Base-by-base conservation (phyloP, 352 stramenopile genomes). In the Peronospora farinosa region DNA sequence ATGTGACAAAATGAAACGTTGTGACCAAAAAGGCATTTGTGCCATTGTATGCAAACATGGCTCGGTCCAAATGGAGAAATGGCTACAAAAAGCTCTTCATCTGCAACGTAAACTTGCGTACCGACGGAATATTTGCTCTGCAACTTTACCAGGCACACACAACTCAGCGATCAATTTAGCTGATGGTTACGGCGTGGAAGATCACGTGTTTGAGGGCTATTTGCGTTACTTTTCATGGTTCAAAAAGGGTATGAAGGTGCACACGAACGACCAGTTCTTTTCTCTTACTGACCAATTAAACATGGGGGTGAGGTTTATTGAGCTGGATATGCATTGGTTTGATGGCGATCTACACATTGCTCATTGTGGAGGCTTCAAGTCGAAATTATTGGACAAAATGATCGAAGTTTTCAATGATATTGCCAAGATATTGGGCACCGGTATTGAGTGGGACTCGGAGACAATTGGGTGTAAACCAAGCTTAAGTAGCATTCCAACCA, bases 281-380 rank as follows among this genome's bases (percentile, higher is more conserved):
- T 86, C 60, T 2, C 40, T 94, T 3, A 84, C 78, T 13, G 84
- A 94, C 40, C 81, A 92, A 60, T 59, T 94, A 37, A 72, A 81
- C 36, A 63, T 94, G 23, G 84, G 83, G 5, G 79, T 72, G 10
- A 70, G 84, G 3, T 84, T 90, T 27, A 63, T 94, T 39, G 84
- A 94, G 60, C 47, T 91, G 12, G 84, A 94, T 36, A 70, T 86
- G 32, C 84, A 94, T 64, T 94, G 82, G 61, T 88, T 88, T 38
- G 65, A 66, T 47, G 64, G 63, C 0, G 60, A 69, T 39, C 53
- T 92, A n/a, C 74, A 58, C n/a, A 86, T 78, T 25, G 82, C 68
- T 11, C 84, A 94, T 60, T 94, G 84, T 63, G 82, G 74, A 9
- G 46, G 62, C 0, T 67, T 86, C 40, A 69, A 60, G 28, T 80